Conservation (phyloP, 805 yeast genomes). For the Blastobotrys chiropterorum region DNA sequence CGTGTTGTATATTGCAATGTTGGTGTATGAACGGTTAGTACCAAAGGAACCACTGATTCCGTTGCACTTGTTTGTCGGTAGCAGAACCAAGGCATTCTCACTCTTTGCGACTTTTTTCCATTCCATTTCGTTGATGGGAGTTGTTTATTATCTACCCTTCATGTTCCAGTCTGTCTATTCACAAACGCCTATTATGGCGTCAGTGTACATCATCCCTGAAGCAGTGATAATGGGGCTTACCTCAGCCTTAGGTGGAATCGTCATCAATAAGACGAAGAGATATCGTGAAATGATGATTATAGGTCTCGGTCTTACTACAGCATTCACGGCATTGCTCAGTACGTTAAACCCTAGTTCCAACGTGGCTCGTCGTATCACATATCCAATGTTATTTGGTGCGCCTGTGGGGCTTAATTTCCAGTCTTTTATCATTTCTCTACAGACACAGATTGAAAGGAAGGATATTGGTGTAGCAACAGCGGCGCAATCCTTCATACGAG, state of each 20-base stretch:
- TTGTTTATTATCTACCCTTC: constrained; percentile 43
- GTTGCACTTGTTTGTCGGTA: constrained; percentile 31
- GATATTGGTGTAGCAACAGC: constrained; percentile 46
- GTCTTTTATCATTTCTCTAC: constrained; percentile 41
- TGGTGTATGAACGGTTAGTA: constrained; percentile 40
- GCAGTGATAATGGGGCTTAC: constrained; percentile 39
- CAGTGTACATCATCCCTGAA: constrained; percentile 39
- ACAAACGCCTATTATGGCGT: constrained; percentile 34
- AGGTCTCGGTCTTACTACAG: constrained; percentile 34
- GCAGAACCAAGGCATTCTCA: constrained; percentile 24
- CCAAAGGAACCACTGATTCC: constrained; percentile 41
- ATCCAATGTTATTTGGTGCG: constrained; percentile 42
- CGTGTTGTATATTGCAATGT: constrained; percentile 36
- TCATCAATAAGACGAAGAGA: constrained; percentile 38
- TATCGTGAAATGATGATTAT: constrained; percentile 38
- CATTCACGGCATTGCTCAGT: constrained; percentile 41
- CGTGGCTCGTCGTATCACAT: constrained; percentile 37
- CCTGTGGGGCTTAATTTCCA: constrained; percentile 45
- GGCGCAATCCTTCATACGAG: constrained; percentile 38
- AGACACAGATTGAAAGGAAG: constrained; percentile 45
- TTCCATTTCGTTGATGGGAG: constrained; percentile 44
- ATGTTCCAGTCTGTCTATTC: constrained; percentile 44
- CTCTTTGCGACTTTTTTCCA: constrained; percentile 38
- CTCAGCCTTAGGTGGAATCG: constrained; percentile 41
- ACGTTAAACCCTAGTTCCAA: constrained; percentile 38